Evolutionary conservation across 2,329 filamentous ascomycete genomes (phyloP).

Genomic region (Thelonectria olida): DNA sequence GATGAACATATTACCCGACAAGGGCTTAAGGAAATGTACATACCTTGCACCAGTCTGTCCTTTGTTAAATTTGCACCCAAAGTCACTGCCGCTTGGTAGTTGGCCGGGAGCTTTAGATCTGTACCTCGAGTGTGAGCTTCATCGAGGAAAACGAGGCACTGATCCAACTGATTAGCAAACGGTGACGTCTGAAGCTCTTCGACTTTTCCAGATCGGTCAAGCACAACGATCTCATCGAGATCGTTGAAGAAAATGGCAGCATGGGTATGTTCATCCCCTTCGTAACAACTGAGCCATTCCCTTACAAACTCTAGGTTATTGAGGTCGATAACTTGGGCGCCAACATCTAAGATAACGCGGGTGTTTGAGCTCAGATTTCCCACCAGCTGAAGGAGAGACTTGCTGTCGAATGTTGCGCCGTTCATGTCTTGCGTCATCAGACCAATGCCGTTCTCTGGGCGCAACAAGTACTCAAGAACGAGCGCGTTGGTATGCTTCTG

Average conservation of each 20-base stretch:
- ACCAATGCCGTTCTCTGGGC: slow-evolving; percentile 56
- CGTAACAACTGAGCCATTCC: slow-evolving; percentile 56
- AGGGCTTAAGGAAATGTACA: slow-evolving; percentile 19
- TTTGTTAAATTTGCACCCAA: slow-evolving; percentile 73
- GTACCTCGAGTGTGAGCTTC: slow-evolving; percentile 76
- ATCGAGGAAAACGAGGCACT: slow-evolving; percentile 74
- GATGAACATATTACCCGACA: background rate
- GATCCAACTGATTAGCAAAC: slow-evolving; percentile 63
- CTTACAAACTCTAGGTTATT: slow-evolving; percentile 63
- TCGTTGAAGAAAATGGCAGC: slow-evolving; percentile 66
- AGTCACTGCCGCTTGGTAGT: slow-evolving; percentile 73
- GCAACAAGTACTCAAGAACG: slow-evolving; percentile 68
- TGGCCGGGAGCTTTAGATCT: slow-evolving; percentile 67
- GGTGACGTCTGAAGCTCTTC: slow-evolving; percentile 67
- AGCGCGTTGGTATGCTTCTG: slow-evolving; percentile 74
- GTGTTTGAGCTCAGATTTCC: slow-evolving; percentile 48
- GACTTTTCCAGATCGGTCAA: slow-evolving; percentile 56
- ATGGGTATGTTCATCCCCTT: slow-evolving; percentile 14
- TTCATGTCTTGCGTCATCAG: slow-evolving; percentile 5
- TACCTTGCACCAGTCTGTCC: slow-evolving; percentile 74
- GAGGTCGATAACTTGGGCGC: slow-evolving; percentile 74
- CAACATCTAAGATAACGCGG: slow-evolving; percentile 75
- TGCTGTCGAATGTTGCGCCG: slow-evolving; percentile 34
- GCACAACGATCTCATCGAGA: slow-evolving; percentile 61
- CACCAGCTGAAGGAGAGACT: slow-evolving; percentile 55